Conservation (phyloP, 805 yeast species). For the Teunomyces funiuensis region DNA sequence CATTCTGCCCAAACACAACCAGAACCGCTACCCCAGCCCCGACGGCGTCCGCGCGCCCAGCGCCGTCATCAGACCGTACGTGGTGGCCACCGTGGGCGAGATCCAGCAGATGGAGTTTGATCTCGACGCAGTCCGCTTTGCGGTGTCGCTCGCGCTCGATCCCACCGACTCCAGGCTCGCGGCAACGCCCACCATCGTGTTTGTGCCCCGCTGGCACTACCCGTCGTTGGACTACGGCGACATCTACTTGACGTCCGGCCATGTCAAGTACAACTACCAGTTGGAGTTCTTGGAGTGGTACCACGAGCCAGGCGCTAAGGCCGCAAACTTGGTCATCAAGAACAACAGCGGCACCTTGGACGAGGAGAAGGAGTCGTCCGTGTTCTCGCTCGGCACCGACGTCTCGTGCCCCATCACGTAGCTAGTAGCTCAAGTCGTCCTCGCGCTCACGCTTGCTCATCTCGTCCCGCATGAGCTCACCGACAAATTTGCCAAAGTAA, state of each 20-base stretch:
- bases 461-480: conserved; percentile 56
- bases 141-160: conserved; percentile 41
- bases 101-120: conserved; percentile 60
- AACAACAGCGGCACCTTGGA: conserved; percentile 39
- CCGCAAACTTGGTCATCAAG: conserved; percentile 36
- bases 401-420: conserved; percentile 15
- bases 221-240: conserved; percentile 46
- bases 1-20: conserved; percentile 24
- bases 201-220: conserved; percentile 72
- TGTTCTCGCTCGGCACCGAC: conserved; percentile 9
- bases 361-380: conserved; percentile 14
- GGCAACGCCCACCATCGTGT: conserved; percentile 55
- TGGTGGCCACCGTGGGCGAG: conserved; percentile 61
- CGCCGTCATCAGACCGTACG: conserved; percentile 78
- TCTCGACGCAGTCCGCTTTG: conserved; percentile 45
- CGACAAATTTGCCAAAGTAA: conserved; percentile 63
- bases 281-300: conserved; percentile 69
- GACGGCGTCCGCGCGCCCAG: conserved; percentile 74
- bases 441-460: conserved; percentile 35
- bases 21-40: conserved; percentile 40
- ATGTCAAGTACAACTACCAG: conserved; percentile 49
- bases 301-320: conserved; percentile 40
- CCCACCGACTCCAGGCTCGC: conserved; percentile 8
- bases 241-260: conserved; percentile 57
- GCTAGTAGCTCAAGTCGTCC: conserved; percentile 14